These are phyloP conservation scores for Neonectria punicea DNA, from an alignment of 2,329 filamentous ascomycete genomes.

Conservation along the genomic window DNA sequence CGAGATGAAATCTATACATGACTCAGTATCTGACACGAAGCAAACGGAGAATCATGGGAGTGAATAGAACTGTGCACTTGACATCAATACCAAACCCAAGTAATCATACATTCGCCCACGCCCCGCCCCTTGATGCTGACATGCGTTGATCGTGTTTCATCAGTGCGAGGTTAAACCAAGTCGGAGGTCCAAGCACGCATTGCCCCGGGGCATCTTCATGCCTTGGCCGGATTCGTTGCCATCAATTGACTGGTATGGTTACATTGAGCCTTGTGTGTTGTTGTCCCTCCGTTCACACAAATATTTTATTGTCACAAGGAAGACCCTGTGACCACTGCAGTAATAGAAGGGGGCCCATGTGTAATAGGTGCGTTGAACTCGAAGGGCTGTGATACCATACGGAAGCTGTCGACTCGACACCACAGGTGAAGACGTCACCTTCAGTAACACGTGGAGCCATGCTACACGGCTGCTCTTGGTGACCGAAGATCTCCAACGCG, in stretches of 20 bases:
- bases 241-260: no score
- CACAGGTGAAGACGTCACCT: not conserved
- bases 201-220: no score
- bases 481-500: not conserved
- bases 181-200: no score
- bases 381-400: not conserved
- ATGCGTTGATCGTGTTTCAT: not conserved
- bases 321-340: not conserved
- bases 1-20: constrained; percentile 34
- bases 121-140: no score
- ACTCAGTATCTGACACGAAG: constrained; percentile 32
- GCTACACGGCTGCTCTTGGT: not conserved
- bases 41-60: constrained; percentile 27
- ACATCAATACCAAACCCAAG: constrained; percentile 6
- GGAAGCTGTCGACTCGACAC: not conserved
- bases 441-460: not conserved
- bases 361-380: not conserved
- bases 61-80: constrained; percentile 18
- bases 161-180: not conserved
- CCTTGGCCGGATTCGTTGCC: no score
- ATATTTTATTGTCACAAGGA: not conserved
- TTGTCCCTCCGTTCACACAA: not conserved
- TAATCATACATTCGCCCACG: not conserved
- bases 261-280: no score
- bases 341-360: not conserved